phyloP scores from a whole-genome alignment of 306 rosid species.

The Cucumis melo region DNA sequence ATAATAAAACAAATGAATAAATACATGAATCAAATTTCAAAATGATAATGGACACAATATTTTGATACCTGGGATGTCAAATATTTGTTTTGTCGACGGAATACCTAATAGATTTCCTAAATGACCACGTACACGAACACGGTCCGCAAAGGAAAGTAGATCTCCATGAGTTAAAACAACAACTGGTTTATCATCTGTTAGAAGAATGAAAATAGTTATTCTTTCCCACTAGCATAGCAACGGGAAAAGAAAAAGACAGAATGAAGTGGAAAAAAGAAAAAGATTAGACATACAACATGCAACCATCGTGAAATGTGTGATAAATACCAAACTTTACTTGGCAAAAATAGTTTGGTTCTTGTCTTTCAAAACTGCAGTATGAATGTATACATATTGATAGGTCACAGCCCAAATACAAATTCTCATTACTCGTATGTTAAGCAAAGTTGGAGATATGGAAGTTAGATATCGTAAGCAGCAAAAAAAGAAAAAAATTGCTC shows the following conservation, averaged over 20 bases:
- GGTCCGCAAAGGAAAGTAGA: constrained; percentile 54
- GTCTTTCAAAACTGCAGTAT: neutral
- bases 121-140: constrained; percentile 40
- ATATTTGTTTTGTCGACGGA: constrained; percentile 64
- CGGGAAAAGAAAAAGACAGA: neutral
- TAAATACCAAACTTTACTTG: neutral
- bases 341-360: neutral
- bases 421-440: neutral
- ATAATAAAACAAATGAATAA: neutral
- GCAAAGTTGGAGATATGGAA: neutral
- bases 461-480: no score
- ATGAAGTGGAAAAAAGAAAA: neutral
- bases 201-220: neutral
- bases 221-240: neutral
- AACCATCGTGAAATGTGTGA: neutral
- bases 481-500: no score
- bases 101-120: constrained; percentile 62
- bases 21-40: neutral
- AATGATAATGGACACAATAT: neutral
- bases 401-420: neutral
- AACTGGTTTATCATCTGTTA: constrained; percentile 76
- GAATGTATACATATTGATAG: neutral
- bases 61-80: constrained; percentile 68
- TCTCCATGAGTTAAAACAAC: constrained; percentile 77
- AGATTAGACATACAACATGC: neutral